phyloP scores from a whole-genome alignment of 1,139 yeast species.

The Yamadazyma atmosphaerica region DNA sequence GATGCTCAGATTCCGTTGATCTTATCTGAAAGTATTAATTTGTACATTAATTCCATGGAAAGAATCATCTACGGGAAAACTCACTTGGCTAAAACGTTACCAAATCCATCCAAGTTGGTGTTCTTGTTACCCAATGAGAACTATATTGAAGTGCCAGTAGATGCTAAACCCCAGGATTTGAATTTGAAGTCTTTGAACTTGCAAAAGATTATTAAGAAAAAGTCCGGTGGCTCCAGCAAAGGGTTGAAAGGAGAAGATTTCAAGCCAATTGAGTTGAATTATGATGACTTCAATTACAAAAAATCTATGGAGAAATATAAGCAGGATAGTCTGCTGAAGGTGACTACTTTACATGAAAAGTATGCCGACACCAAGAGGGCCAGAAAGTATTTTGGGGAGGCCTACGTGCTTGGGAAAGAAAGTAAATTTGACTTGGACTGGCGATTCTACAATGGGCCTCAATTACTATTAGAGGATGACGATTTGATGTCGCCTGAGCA shows the following conservation, averaged over 20 bases:
- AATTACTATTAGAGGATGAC: conserved; percentile 4
- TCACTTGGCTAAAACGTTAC: conserved; percentile 12
- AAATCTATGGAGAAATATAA: conserved; percentile 4
- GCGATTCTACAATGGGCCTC: conserved; percentile 42
- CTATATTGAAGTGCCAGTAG: conserved; percentile 11
- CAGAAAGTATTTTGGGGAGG: conserved; percentile 54
- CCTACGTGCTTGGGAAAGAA: conserved; percentile 30
- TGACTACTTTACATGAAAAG: conserved; percentile 9
- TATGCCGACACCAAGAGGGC: conserved; percentile 15
- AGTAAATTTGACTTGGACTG: conserved; percentile 38
- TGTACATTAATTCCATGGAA: conserved; percentile 11
- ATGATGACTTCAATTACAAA: conserved; percentile 13
- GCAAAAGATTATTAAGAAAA: background rate
- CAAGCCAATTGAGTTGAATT: conserved; percentile 7
- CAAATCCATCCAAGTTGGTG: conserved; percentile 15
- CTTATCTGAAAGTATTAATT: conserved; percentile 13
- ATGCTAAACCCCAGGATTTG: conserved; percentile 1
- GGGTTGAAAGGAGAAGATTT: background rate
- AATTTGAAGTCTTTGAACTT: background rate
- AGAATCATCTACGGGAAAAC: conserved; percentile 14
- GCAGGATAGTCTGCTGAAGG: conserved; percentile 6
- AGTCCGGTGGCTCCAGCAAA: background rate
- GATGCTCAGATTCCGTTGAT: conserved; percentile 11
- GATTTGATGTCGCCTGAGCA: conserved; percentile 17
- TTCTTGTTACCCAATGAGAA: conserved; percentile 15